Evolutionary conservation across 148 eudicot species (phyloP).

Genomic region (Rhododendron williamsianum): DNA sequence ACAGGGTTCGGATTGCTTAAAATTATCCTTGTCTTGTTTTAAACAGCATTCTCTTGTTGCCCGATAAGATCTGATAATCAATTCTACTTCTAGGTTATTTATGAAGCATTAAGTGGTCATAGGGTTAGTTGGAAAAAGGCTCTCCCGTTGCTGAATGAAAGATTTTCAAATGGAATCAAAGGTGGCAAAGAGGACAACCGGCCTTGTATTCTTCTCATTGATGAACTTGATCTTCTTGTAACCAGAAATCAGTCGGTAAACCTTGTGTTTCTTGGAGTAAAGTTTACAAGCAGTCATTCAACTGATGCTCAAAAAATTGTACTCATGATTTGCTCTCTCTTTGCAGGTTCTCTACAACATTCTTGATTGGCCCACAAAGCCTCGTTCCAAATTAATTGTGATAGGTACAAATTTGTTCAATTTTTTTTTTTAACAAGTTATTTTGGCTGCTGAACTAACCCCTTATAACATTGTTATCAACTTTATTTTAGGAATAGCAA

Average conservation of each 20-base stretch:
- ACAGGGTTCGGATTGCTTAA: slow-evolving; percentile 43
- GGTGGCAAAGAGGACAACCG: slow-evolving; percentile 59
- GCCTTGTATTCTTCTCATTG: slow-evolving; percentile 92
- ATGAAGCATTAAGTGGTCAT: slow-evolving; percentile 90
- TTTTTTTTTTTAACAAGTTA: background rate
- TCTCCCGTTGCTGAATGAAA: slow-evolving; percentile 70
- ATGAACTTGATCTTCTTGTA: slow-evolving; percentile 94
- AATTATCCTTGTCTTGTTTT: background rate
- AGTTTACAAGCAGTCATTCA: background rate
- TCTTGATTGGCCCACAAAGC: slow-evolving; percentile 99
- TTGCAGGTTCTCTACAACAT: slow-evolving; percentile 92
- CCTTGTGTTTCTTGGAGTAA: background rate
- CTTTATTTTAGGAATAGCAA: slow-evolving; percentile 75
- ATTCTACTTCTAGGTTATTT: slow-evolving; percentile 60
- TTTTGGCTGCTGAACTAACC: slow-evolving; percentile 4
- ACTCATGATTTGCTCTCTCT: background rate
- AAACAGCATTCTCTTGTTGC: slow-evolving; percentile 4
- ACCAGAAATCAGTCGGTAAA: slow-evolving; percentile 91
- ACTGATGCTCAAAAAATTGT: background rate
- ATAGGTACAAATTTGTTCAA: slow-evolving; percentile 48
- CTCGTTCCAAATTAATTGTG: slow-evolving; percentile 82
- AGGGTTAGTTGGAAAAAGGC: slow-evolving; percentile 96
- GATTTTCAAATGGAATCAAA: slow-evolving; percentile 71
- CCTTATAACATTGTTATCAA: background rate
- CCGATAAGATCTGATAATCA: slow-evolving; percentile 8